Evolutionary conservation across 305 asterid species (phyloP).

Genomic region (Lippia alba): DNA sequence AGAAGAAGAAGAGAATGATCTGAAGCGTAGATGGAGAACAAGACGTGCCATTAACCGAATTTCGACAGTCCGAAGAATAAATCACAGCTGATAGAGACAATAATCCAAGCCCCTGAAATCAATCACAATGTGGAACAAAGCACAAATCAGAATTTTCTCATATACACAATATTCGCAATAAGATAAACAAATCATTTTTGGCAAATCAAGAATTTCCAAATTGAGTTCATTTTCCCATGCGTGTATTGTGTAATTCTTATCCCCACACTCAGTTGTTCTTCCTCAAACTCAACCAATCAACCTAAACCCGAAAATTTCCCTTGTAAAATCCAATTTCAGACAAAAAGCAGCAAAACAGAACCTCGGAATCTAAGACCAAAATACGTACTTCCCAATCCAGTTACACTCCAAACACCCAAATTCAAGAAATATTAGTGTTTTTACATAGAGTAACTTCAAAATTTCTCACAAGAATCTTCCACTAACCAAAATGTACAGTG

Average conservation of each 20-base stretch:
- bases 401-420: conserved; percentile 1
- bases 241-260: neutral
- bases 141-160: conserved; percentile 4
- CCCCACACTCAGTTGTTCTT: neutral
- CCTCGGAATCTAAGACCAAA: neutral
- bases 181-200: neutral
- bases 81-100: conserved; percentile 54
- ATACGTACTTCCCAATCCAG: neutral
- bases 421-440: conserved; percentile 1
- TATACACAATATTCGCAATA: neutral
- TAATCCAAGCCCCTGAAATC: conserved; percentile 63
- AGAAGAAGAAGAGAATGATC: conserved; percentile 53
- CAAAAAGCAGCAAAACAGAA: neutral
- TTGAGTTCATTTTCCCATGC: neutral
- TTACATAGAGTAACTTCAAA: neutral
- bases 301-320: neutral
- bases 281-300: conserved; percentile 5
- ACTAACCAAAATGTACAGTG: conserved; percentile 65
- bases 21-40: conserved; percentile 48
- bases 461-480: neutral
- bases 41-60: neutral
- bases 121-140: neutral
- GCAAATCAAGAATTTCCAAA: neutral
- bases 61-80: conserved; percentile 39
- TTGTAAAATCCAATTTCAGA: neutral